Conservation (phyloP, 2,329 filamentous ascomycete species). For the Fusarium sp. region DNA sequence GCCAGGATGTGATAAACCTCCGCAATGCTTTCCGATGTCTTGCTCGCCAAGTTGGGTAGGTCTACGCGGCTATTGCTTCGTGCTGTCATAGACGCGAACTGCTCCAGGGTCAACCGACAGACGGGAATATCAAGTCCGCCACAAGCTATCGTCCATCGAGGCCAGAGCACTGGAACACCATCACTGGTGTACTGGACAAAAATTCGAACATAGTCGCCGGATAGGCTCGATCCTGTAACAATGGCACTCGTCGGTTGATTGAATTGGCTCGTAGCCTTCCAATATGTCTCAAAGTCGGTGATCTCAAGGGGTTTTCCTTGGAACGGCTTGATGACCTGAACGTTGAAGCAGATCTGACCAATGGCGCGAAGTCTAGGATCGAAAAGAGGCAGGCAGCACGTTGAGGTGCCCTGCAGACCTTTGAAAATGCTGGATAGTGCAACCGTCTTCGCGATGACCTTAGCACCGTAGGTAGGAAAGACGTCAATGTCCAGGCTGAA, state of each 20-base stretch:
- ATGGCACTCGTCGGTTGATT: constrained; percentile 84
- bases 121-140: constrained; percentile 84
- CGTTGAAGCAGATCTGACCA: constrained; percentile 92
- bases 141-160: constrained; percentile 81
- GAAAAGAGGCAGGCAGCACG: constrained; percentile 88
- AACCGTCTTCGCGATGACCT: constrained; percentile 95
- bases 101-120: constrained; percentile 78
- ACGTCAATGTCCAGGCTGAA: constrained; percentile 98
- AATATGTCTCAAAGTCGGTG: constrained; percentile 98
- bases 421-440: constrained; percentile 89
- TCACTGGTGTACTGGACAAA: constrained; percentile 94
- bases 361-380: constrained; percentile 92
- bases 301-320: constrained; percentile 92
- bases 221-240: constrained; percentile 93
- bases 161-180: constrained; percentile 87
- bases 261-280: constrained; percentile 96
- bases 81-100: constrained; percentile 70
- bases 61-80: constrained; percentile 55
- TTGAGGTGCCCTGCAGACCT: constrained; percentile 76
- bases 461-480: constrained; percentile 96
- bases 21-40: constrained; percentile 66
- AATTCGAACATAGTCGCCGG: constrained; percentile 92
- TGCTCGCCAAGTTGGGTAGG: constrained; percentile 55
- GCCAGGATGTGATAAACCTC: constrained; percentile 78
- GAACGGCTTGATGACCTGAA: constrained; percentile 97